Conservation (phyloP, 1,284 basidiomycete species). For the Ganoderma sinense region DNA sequence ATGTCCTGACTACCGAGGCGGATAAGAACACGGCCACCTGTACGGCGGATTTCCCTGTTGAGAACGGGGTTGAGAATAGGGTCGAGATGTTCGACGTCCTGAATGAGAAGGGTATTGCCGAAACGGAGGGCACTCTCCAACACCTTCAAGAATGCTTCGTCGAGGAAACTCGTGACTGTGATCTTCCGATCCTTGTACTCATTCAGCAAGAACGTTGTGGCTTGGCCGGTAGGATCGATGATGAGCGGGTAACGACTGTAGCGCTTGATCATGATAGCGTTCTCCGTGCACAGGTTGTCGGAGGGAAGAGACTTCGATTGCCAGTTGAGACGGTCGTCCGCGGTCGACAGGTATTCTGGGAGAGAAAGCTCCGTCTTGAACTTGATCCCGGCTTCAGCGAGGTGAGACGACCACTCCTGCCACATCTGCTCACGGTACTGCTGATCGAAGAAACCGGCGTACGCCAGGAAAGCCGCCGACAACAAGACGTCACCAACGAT, state of each 20-base stretch:
- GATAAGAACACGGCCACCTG: conserved; percentile 97
- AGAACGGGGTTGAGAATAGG: conserved; percentile 98
- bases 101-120: conserved; percentile 96
- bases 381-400: conserved; percentile 90
- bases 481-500: conserved; percentile 97
- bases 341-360: conserved; percentile 96
- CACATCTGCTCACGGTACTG: conserved; percentile 98
- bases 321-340: conserved; percentile 96
- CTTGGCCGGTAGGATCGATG: conserved; percentile 99
- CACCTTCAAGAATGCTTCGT: conserved; percentile 98
- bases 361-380: conserved; percentile 94
- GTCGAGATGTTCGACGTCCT: conserved; percentile 98
- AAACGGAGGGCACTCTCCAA: conserved; percentile 99
- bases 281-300: conserved; percentile 96
- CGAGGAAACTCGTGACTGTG: conserved; percentile 97
- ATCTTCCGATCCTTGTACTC: conserved; percentile 98
- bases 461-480: conserved; percentile 96
- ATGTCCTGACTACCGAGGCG: conserved; percentile 99
- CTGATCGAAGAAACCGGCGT: conserved; percentile 99
- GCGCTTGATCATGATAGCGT: conserved; percentile 98
- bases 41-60: conserved; percentile 95
- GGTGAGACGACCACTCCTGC: conserved; percentile 93
- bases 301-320: conserved; percentile 94
- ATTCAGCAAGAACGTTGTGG: conserved; percentile 92
- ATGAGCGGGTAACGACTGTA: conserved; percentile 99